phyloP scores from a whole-genome alignment of 176 grass and related monocot species.

The Carex kokanica region DNA sequence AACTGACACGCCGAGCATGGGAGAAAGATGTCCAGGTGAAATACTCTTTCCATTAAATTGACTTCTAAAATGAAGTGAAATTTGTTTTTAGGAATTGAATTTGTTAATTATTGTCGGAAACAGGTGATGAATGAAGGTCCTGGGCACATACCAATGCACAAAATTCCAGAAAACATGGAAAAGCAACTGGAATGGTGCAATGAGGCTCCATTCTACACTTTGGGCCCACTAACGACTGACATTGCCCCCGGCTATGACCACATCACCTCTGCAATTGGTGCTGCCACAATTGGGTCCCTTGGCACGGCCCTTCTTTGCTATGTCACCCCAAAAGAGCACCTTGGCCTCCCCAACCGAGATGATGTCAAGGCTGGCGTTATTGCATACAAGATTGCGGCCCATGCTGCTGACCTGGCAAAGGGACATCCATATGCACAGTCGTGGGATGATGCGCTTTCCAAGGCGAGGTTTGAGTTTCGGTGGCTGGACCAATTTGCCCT shows the following conservation, averaged over 20 bases:
- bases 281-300: conserved; percentile 89
- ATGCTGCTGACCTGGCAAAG: conserved; percentile 96
- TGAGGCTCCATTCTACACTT: conserved; percentile 93
- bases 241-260: conserved; percentile 99
- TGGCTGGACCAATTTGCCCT: conserved; percentile 97
- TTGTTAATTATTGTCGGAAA: conserved; percentile 11
- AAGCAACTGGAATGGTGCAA: conserved; percentile 98
- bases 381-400: conserved; percentile 95
- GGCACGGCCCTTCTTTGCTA: conserved; percentile 98
- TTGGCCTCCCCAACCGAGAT: conserved; percentile 94
- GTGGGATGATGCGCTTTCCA: conserved; percentile 94
- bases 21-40: conserved; percentile 97
- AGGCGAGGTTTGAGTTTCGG: conserved; percentile 98
- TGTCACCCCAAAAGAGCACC: conserved; percentile 97
- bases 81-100: conserved; percentile 10
- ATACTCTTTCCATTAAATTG: conserved; percentile 5
- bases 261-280: conserved; percentile 97
- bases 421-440: conserved; percentile 81
- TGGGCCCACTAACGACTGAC: conserved; percentile 93
- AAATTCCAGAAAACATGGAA: conserved; percentile 98
- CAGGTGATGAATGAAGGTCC: conserved; percentile 99
- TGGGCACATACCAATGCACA: conserved; percentile 92
- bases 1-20: conserved; percentile 93
- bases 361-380: conserved; percentile 93
- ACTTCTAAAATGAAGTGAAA: not conserved